A percentile compares a stretch with the other conserved stretches of the same genome.
These are phyloP conservation scores for Amphicarpaea edgeworthii DNA, from an alignment of 306 rosid species.

Conservation along the genomic window DNA sequence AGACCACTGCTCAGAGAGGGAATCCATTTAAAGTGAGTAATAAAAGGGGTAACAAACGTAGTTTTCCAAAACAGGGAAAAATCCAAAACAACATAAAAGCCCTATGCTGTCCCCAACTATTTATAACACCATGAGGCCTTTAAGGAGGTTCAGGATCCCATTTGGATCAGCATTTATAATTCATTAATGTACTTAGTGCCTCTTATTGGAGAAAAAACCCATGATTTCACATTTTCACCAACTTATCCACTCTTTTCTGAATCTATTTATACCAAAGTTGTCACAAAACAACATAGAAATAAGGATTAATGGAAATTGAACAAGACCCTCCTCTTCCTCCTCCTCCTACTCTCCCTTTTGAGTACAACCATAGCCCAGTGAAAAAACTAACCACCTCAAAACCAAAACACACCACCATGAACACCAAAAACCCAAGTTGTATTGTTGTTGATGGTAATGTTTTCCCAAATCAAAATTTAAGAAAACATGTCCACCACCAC, in stretches of 20 bases:
- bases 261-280: conserved; percentile 39
- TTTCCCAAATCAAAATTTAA: conserved; percentile 34
- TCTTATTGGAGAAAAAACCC: conserved; percentile 52
- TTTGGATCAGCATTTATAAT: conserved; percentile 54
- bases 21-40: conserved; percentile 49
- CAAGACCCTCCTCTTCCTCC: conserved; percentile 45
- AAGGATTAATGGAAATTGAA: conserved; percentile 56
- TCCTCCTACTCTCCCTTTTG: conserved; percentile 61
- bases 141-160: conserved; percentile 48
- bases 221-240: conserved; percentile 60
- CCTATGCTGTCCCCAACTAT: conserved; percentile 64
- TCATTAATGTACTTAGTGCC: conserved; percentile 50
- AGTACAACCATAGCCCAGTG: conserved; percentile 63
- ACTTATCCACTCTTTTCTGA: conserved; percentile 45
- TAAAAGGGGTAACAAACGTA: conserved; percentile 49
- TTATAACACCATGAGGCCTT: conserved; percentile 61
- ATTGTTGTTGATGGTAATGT: conserved; percentile 22
- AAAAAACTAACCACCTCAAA: conserved; percentile 65
- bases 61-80: conserved; percentile 68
- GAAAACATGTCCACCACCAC: conserved; percentile 48
- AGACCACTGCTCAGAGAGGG: conserved; percentile 50
- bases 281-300: conserved; percentile 37
- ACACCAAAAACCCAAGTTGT: conserved; percentile 36
- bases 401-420: conserved; percentile 61
- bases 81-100: conserved; percentile 57